Percentiles rank a stretch among this genome's conserved stretches.
Conservation (phyloP, 1,139 yeast genomes). For the Eremothecium coryli region DNA sequence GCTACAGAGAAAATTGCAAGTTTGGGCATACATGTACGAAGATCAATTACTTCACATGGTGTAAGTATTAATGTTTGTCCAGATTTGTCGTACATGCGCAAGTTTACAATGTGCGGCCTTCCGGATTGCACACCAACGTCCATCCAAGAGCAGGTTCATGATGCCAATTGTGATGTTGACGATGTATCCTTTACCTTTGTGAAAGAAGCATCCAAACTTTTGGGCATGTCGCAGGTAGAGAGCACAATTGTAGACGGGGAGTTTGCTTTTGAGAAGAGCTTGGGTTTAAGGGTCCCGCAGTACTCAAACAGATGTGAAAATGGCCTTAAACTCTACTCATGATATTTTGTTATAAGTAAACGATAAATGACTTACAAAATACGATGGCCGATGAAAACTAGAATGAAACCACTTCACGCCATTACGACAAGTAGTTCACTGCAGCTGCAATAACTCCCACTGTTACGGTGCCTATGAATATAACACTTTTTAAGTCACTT, state of each 20-base stretch:
- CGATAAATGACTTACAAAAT: too few species aligned
- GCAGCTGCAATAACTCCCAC: slow-evolving; percentile 11
- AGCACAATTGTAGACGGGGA: too few species aligned
- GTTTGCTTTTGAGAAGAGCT: too few species aligned
- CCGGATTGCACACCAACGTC: slow-evolving; percentile 51
- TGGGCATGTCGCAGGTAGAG: slow-evolving; percentile 42
- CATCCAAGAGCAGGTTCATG: slow-evolving; percentile 30
- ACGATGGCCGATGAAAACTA: too few species aligned
- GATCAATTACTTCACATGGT: slow-evolving; percentile 86
- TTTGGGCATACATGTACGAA: slow-evolving; percentile 76
- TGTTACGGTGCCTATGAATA: slow-evolving; percentile 10
- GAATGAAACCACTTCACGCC: too few species aligned
- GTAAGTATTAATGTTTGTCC: slow-evolving; percentile 72
- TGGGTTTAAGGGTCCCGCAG: too few species aligned
- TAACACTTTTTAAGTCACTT: slow-evolving; percentile 2
- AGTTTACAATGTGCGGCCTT: slow-evolving; percentile 79
- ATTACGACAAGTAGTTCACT: slow-evolving; percentile 9
- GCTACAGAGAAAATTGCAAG: slow-evolving; percentile 70
- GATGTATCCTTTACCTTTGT: slow-evolving; percentile 46
- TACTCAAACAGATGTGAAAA: too few species aligned
- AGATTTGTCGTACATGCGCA: slow-evolving; percentile 60
- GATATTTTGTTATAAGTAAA: too few species aligned
- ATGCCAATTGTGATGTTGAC: slow-evolving; percentile 25
- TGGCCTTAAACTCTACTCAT: too few species aligned
- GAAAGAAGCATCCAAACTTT: slow-evolving; percentile 40